phyloP scores from a whole-genome alignment of 176 grass and related monocot species.

The maize (Zea mays) region Zm-B73-REFERENCE-NAM-5.0 NC_050105.1:47781001-47781500 shows the following conservation, averaged over 20 bases:
- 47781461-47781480: not conserved
- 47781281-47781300: slow-evolving; percentile 78
- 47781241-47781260: slow-evolving; percentile 50
- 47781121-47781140: slow-evolving; percentile 53
- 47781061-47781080: slow-evolving; percentile 77
- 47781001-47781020: slow-evolving; percentile 10
- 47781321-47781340: slow-evolving; percentile 77
- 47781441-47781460: not conserved
- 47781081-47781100: slow-evolving; percentile 83
- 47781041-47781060: slow-evolving; percentile 72
- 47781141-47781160: slow-evolving; percentile 74
- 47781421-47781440: not conserved
- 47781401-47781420: not conserved
- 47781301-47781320: slow-evolving; percentile 59
- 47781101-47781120: slow-evolving; percentile 88
- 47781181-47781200: not conserved
- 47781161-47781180: slow-evolving; percentile 74
- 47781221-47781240: not conserved
- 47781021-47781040: slow-evolving; percentile 49
- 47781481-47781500: not conserved
- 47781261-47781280: slow-evolving; percentile 80
- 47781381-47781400: slow-evolving; percentile 25
- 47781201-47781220: slow-evolving; percentile 1
- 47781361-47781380: slow-evolving; percentile 36
- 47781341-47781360: slow-evolving; percentile 77